These are phyloP conservation scores for Pelargonium cotyledonis DNA, from an alignment of 441 rosid genomes.

Conservation along the genomic window DNA sequence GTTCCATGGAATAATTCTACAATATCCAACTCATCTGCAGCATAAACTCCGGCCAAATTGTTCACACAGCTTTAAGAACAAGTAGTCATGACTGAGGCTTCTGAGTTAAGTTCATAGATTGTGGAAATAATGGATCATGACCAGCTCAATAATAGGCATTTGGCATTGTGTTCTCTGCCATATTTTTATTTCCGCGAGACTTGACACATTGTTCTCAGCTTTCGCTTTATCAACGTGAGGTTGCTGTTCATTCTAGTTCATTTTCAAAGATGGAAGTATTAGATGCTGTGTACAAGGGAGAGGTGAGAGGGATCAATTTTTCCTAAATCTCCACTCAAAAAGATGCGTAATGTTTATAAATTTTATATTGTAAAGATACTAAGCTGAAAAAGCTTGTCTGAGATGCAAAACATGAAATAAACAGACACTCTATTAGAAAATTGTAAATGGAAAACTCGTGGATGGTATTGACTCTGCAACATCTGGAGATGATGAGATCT, in stretches of 20 bases:
- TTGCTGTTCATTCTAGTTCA: conserved; percentile 16
- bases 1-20: not conserved
- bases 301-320: conserved; percentile 13
- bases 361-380: conserved; percentile 1
- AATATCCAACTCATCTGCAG: not conserved
- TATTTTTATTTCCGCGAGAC: conserved; percentile 17
- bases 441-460: conserved; percentile 19
- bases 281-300: conserved; percentile 32
- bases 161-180: conserved; percentile 5
- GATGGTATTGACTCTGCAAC: conserved; percentile 8
- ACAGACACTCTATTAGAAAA: conserved; percentile 5
- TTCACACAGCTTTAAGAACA: not conserved
- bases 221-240: conserved; percentile 20
- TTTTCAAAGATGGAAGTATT: conserved; percentile 28
- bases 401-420: conserved; percentile 1
- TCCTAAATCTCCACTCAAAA: conserved; percentile 18
- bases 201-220: conserved; percentile 36
- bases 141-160: not conserved
- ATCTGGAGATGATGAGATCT: conserved; percentile 12
- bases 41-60: not conserved
- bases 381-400: not conserved
- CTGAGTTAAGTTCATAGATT: not conserved
- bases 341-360: conserved; percentile 26
- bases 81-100: too few species aligned
- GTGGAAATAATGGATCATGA: not conserved